phyloP scores from a whole-genome alignment of 306 rosid species.

The Mimosa bimucronata region DNA sequence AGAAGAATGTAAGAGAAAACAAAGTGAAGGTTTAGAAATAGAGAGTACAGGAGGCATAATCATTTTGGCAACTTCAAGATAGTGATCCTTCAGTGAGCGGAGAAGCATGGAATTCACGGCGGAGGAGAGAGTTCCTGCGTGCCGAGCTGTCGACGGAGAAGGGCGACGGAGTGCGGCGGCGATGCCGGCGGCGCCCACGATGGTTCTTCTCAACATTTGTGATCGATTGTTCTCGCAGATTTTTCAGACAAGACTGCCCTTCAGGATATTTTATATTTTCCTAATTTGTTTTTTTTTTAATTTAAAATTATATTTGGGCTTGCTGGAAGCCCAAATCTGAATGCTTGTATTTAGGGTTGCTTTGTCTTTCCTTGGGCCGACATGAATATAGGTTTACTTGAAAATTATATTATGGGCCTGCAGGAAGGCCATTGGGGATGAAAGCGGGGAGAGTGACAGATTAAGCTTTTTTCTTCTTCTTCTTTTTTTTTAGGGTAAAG shows the following conservation, averaged over 20 bases:
- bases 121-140: slow-evolving; percentile 54
- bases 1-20: not conserved
- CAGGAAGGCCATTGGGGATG: too few species aligned
- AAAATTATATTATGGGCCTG: too few species aligned
- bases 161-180: slow-evolving; percentile 46
- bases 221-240: not conserved
- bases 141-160: slow-evolving; percentile 29
- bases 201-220: slow-evolving; percentile 65
- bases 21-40: not conserved
- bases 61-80: slow-evolving; percentile 79
- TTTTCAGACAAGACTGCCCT: not conserved
- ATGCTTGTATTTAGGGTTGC: not conserved
- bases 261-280: not conserved
- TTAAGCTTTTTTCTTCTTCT: too few species aligned
- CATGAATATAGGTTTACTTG: not conserved
- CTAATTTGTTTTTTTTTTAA: not conserved
- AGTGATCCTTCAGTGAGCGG: slow-evolving; percentile 93
- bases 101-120: slow-evolving; percentile 76
- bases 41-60: slow-evolving; percentile 75
- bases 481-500: too few species aligned
- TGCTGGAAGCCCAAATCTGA: not conserved
- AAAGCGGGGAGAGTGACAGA: too few species aligned
- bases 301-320: not conserved
- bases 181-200: slow-evolving; percentile 35
- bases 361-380: not conserved